Conservation (phyloP, 2,329 filamentous ascomycete species). For the Claviceps pazoutovae region DNA sequence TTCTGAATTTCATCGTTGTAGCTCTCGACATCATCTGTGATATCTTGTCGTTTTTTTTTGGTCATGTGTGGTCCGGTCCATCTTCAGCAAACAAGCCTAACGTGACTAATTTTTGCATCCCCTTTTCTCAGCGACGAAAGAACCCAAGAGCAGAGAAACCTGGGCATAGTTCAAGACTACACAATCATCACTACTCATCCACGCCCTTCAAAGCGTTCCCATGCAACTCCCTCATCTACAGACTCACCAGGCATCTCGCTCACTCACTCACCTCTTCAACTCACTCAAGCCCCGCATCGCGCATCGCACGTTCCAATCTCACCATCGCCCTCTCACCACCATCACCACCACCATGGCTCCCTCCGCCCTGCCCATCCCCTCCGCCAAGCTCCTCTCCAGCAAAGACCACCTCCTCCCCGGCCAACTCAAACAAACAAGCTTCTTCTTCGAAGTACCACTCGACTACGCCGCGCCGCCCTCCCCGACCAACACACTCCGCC, state of each 20-base stretch:
- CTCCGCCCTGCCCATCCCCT: constrained; percentile 14
- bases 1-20: too few species aligned
- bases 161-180: too few species aligned
- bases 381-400: constrained; percentile 27
- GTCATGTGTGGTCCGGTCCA: too few species aligned
- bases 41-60: too few species aligned
- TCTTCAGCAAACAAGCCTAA: too few species aligned
- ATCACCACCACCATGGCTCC: constrained; percentile 4
- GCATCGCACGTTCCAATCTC: not conserved
- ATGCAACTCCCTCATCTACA: too few species aligned
- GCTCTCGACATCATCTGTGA: too few species aligned
- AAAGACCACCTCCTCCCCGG: constrained; percentile 38
- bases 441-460: constrained; percentile 76
- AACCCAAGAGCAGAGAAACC: too few species aligned
- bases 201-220: too few species aligned
- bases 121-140: too few species aligned
- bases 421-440: constrained; percentile 61
- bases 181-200: too few species aligned
- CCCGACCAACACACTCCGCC: constrained; percentile 44
- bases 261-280: not conserved
- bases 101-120: too few species aligned
- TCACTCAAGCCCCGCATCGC: not conserved
- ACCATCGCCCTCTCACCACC: not conserved
- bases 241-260: not conserved
- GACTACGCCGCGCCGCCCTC: constrained; percentile 55